Evolutionary conservation across 495 filamentous ascomycete species (phyloP).

Genomic region (Bacidia rubella): DNA sequence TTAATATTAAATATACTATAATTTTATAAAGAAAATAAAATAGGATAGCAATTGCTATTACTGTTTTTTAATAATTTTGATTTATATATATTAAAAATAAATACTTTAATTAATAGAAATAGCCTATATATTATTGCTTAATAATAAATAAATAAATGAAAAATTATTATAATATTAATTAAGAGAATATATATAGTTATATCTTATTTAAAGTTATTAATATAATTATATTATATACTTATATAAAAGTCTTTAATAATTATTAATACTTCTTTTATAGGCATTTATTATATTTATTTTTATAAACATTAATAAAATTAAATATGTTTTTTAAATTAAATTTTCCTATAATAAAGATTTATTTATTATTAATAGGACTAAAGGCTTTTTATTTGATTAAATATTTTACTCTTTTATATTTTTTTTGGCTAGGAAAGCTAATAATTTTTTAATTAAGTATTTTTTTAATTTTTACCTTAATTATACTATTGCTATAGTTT

Average conservation of each 20-base stretch:
- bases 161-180: neutral
- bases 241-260: neutral
- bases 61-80: no score
- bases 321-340: neutral
- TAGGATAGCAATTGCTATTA: no score
- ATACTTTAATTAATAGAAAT: no score
- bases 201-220: slow-evolving; percentile 1
- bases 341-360: neutral
- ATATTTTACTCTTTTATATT: neutral
- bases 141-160: neutral
- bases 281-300: neutral
- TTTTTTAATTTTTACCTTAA: neutral
- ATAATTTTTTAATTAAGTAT: neutral
- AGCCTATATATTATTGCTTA: no score
- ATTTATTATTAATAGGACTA: neutral
- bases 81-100: no score
- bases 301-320: neutral
- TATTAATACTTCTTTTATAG: neutral
- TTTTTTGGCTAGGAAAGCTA: neutral
- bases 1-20: no score
- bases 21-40: no score
- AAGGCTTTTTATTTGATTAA: neutral
- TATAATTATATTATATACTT: neutral
- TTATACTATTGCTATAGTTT: neutral
- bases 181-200: no score